phyloP scores from a whole-genome alignment of 2,329 filamentous ascomycete genomes.

The Neurospora sp. region DNA sequence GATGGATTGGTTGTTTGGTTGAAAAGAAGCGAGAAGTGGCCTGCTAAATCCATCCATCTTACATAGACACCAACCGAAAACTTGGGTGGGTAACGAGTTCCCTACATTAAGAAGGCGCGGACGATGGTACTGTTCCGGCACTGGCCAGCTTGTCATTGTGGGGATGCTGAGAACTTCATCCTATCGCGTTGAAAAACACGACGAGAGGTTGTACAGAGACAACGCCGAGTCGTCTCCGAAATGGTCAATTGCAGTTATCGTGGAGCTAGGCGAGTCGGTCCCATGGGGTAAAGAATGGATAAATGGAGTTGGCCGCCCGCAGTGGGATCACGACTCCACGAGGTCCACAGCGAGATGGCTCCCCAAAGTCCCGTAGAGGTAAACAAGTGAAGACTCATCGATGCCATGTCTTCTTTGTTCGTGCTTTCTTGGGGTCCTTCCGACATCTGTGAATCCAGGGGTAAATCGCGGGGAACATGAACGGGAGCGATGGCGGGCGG shows the following conservation, averaged over 20 bases:
- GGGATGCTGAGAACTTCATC: neutral
- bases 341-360: neutral
- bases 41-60: neutral
- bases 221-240: neutral
- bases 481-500: neutral
- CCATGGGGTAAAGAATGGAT: neutral
- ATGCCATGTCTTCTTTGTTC: neutral
- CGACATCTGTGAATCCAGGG: neutral
- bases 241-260: neutral
- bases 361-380: neutral
- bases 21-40: neutral
- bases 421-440: neutral
- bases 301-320: neutral
- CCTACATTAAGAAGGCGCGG: neutral
- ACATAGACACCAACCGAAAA: neutral
- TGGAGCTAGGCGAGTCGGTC: neutral
- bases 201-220: neutral
- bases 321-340: neutral
- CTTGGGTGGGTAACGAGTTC: neutral
- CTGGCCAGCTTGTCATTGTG: neutral
- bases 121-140: neutral
- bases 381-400: neutral
- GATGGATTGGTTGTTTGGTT: neutral
- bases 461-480: neutral
- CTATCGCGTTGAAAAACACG: neutral